Evolutionary conservation across 305 asterid genomes (phyloP).

Genomic region (Withania somnifera): DNA sequence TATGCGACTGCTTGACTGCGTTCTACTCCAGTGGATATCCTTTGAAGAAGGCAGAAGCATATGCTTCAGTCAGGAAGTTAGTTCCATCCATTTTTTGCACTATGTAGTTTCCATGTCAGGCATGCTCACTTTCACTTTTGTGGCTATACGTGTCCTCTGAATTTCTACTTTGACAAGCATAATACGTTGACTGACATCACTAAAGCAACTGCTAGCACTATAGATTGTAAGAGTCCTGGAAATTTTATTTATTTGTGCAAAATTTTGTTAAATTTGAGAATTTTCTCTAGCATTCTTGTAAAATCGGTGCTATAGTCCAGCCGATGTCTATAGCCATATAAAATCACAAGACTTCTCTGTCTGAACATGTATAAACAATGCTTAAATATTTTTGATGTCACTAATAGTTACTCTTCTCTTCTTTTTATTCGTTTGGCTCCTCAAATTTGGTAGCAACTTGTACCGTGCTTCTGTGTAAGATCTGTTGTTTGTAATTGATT

Average conservation of each 20-base stretch:
- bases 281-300: neutral
- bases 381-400: neutral
- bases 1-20: conserved; percentile 87
- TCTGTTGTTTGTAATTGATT: neutral
- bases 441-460: neutral
- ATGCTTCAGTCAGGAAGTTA: conserved; percentile 77
- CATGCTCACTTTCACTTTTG: neutral
- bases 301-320: neutral
- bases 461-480: neutral
- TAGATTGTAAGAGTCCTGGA: neutral
- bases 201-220: neutral
- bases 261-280: neutral
- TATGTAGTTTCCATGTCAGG: neutral
- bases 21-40: conserved; percentile 82
- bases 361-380: neutral
- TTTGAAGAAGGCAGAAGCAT: conserved; percentile 76
- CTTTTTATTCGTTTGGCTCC: neutral
- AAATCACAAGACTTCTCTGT: neutral
- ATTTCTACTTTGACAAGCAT: neutral
- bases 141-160: neutral
- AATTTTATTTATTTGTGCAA: neutral
- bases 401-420: neutral
- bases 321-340: neutral
- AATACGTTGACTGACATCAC: neutral
- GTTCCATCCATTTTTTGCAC: conserved; percentile 2